Evolutionary conservation across 257 asterid genomes (phyloP), one percentile per base, ranked within the genome.

Genomic region (Solanum bukasovii): DNA sequence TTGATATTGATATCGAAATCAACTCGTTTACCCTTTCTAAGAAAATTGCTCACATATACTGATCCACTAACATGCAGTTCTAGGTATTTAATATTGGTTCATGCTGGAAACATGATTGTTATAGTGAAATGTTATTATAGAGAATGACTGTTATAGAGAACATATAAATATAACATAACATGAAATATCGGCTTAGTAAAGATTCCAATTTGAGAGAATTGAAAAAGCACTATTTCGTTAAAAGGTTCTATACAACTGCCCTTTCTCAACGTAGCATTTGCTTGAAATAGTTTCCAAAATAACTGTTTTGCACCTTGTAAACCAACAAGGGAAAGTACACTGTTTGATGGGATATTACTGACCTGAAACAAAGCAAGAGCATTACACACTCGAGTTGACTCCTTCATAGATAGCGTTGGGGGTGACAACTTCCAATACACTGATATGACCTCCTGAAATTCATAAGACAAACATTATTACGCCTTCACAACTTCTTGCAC

Each of bases 331-430:
- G 7, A 49, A 49, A 49, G 21, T 49, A 49, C 59, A 49, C 7
- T 49, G 59, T 49, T 49, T 71, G 78, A 71, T 6, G 12, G n/a
- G 9, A 31, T 71, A 31, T 29, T 14, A 33, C 65, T 72, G 34
- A 89, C 89, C 89, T 89, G 89, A 63, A 89, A 73, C 35, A 86
- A 25, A 33, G 88, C 59, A 49, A 89, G 83, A 35, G 86, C 71
- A 21, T 37, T 31, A 83, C 71, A 86, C 13, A 40, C 52, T 18
- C 79, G 87, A 33, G 68, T 49, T n/a, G 49, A 79, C 42, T 89
- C 89, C 14, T 7, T 13, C 9, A 20, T 38, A 35, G 87, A 31
- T 18, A 89, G 2, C 84, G 8, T 70, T 61, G 61, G 14, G 7
- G 90, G 84, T n/a, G 63, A 16, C 40, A 86, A 70, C 52, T 16